Evolutionary conservation across 75 land plant genomes (phyloP).

Genomic region (Cryptomeria japonica): DNA sequence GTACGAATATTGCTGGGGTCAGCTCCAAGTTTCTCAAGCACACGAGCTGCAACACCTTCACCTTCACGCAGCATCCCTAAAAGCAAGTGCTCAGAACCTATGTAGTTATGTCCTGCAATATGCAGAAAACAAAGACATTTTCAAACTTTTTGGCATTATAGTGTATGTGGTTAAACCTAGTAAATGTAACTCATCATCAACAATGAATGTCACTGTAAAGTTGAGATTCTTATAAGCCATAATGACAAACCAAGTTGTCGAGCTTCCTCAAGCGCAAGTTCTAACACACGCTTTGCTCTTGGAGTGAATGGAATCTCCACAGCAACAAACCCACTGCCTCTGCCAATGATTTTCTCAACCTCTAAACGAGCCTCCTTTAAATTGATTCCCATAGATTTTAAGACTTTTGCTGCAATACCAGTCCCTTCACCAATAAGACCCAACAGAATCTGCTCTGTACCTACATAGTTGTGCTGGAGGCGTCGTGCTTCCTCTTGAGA

Average conservation of each 20-base stretch:
- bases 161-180: background rate
- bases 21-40: conserved; percentile 89
- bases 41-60: conserved; percentile 96
- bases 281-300: conserved; percentile 91
- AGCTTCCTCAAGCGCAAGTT: conserved; percentile 88
- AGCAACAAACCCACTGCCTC: conserved; percentile 96
- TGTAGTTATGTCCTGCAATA: conserved; percentile 85
- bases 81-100: conserved; percentile 92
- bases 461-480: conserved; percentile 89
- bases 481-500: conserved; percentile 95
- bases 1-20: conserved; percentile 90
- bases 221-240: background rate
- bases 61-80: conserved; percentile 86
- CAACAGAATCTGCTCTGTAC: conserved; percentile 91
- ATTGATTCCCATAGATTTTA: conserved; percentile 96
- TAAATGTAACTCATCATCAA: background rate
- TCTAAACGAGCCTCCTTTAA: conserved; percentile 94
- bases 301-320: conserved; percentile 98
- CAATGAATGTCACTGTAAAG: background rate
- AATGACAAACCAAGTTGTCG: conserved; percentile 67
- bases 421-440: conserved; percentile 98
- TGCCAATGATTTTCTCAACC: conserved; percentile 94
- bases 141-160: background rate
- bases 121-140: conserved; percentile 1
- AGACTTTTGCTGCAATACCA: conserved; percentile 97